Evolutionary conservation across 768 basidiomycete genomes (phyloP).

Genomic region (Coprinellus micaceus): DNA sequence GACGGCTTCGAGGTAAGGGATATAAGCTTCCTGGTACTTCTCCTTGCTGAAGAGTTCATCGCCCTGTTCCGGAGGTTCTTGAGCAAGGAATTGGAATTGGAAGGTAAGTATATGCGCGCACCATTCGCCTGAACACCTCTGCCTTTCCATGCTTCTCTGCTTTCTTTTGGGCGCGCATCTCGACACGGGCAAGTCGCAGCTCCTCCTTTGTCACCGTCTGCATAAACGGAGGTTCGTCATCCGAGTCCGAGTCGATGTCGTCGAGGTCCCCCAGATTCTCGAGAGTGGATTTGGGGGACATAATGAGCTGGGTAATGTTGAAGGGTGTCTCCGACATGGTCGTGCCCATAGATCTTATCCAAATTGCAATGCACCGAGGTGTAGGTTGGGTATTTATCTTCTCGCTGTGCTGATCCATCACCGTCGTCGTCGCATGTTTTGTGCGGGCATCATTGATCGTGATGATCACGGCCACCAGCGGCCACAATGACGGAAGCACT

Average conservation of each 20-base stretch:
- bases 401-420: too few species aligned
- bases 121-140: conserved; percentile 11
- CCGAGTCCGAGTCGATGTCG: conserved; percentile 6
- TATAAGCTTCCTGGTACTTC: conserved; percentile 30
- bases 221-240: conserved; percentile 7
- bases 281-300: neutral
- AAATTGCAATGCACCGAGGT: neutral
- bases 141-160: conserved; percentile 12
- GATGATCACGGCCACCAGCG: too few species aligned
- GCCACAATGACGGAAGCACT: too few species aligned
- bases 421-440: too few species aligned
- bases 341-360: neutral
- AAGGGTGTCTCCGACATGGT: neutral
- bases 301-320: neutral
- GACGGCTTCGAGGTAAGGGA: conserved; percentile 34
- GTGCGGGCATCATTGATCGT: too few species aligned
- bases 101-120: neutral
- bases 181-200: neutral
- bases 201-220: conserved; percentile 7
- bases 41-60: conserved; percentile 27
- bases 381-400: too few species aligned
- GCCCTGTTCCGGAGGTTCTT: conserved; percentile 29
- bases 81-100: too few species aligned
- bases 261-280: conserved; percentile 5
- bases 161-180: conserved; percentile 5